Conservation (phyloP, 148 eudicot genomes). For the Heliosperma pusillum region DNA sequence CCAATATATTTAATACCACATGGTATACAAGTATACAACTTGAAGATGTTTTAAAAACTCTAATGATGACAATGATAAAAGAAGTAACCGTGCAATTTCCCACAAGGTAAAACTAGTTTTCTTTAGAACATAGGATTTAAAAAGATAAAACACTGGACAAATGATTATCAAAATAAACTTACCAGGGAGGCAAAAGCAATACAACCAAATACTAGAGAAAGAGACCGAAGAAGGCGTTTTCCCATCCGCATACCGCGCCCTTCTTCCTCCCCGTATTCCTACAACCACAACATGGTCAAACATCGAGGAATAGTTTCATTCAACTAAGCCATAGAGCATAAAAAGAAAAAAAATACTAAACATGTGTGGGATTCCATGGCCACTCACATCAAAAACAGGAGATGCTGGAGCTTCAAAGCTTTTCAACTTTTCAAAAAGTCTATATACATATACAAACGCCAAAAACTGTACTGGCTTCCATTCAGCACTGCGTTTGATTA, state of each 20-base stretch:
- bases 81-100: no score
- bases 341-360: background rate
- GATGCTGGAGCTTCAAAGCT: constrained; percentile 62
- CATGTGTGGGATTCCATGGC: background rate
- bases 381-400: constrained; percentile 59
- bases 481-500: constrained; percentile 64
- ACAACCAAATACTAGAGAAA: constrained; percentile 77
- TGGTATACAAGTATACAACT: no score
- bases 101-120: no score
- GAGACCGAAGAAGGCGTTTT: constrained; percentile 77
- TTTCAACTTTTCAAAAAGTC: constrained; percentile 86
- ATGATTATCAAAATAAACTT: constrained; percentile 22
- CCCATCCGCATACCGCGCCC: constrained; percentile 77
- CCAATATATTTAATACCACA: no score
- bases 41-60: no score
- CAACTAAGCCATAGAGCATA: background rate
- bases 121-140: no score
- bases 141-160: background rate
- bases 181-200: constrained; percentile 82
- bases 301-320: constrained; percentile 13
- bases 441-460: constrained; percentile 64
- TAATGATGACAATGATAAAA: no score
- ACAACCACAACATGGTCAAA: constrained; percentile 33
- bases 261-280: constrained; percentile 95
- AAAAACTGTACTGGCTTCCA: constrained; percentile 89